Percentiles rank a stretch among this genome's conserved stretches.
Evolutionary conservation across 108 stramenopile genomes (phyloP).

Genomic region (Cyclotella sp.): DNA sequence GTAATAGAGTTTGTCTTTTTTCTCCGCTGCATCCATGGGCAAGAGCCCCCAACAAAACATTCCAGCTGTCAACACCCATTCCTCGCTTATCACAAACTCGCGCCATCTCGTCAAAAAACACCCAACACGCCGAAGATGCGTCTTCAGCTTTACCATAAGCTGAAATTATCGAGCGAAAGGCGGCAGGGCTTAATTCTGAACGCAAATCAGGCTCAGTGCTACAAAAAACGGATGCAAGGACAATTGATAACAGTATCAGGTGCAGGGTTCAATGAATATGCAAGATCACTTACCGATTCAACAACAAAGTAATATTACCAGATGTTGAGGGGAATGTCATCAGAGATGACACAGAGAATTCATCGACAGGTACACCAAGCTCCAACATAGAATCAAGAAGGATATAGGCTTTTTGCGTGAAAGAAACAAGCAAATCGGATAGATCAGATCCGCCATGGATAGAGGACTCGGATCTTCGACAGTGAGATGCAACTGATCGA

Average conservation of each 20-base stretch:
- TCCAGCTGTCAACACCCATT: constrained; percentile 60
- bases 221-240: no score
- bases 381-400: constrained; percentile 62
- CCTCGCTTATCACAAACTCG: constrained; percentile 25
- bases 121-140: constrained; percentile 64
- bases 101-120: constrained; percentile 56
- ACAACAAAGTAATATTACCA: constrained; percentile 51
- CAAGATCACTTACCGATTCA: constrained; percentile 19
- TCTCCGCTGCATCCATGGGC: constrained; percentile 22
- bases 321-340: constrained; percentile 61
- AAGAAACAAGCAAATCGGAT: background rate
- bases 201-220: constrained; percentile 19
- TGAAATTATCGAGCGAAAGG: constrained; percentile 63
- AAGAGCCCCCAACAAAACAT: constrained; percentile 69
- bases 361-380: constrained; percentile 57
- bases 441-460: constrained; percentile 4
- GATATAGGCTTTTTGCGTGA: constrained; percentile 39
- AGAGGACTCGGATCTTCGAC: constrained; percentile 7
- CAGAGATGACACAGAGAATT: constrained; percentile 66
- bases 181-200: constrained; percentile 46
- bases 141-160: constrained; percentile 67
- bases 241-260: no score
- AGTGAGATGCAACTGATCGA: background rate
- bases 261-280: background rate
- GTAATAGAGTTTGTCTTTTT: background rate